Base-by-base conservation (phyloP, 139 green algal species). In the Deuterostichococcus epilithicus region DNA sequence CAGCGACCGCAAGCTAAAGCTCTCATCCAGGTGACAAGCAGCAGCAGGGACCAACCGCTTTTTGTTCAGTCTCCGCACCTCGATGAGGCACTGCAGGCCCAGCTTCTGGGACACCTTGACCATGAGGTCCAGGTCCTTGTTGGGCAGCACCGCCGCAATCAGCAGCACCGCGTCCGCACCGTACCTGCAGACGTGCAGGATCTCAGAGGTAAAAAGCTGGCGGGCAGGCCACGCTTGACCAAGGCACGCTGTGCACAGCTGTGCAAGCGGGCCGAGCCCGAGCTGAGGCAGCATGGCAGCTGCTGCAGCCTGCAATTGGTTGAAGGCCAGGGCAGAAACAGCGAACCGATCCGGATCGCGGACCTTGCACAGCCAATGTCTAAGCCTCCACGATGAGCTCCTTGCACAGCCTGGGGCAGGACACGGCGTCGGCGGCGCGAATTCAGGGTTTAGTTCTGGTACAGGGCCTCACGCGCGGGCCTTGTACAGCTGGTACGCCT, bases 91-190 rank as follows among this genome's bases (percentile, higher is more conserved):
- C 73, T 94, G 87, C 91, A 98, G 89, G 65, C 90, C 88, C 52
- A 96, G 63, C 15, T 68, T 83, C 0, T 68, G 79, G 1, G 88
- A 88, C 13, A 87, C 87, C 84, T 97, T 97, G 68, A 94, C 85
- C 6, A 98, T 88, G 84, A 98, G 98, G 5, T 79, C 77, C 76
- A 99, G 81, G 87, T 99, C 96, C 38, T 80, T 81, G 82, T 98
- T 98, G 44, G 93, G 93, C 72, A 99, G 88, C 75, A 99, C 96
- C 0, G 96, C 94, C 3, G 96, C 94, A 77, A 99, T 99, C 2
- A 99, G 92, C 76, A 99, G 91, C 70, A 98, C 88, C 28, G 92
- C 92, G 82, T 99, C 96, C 3, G 96, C 96, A 58, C 96, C 96
- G 59, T 82, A 90, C 3, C 83, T 83, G 22, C 84, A 23, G 18